Evolutionary conservation across 163 green algal species (phyloP), one percentile per base, ranked within the genome.

Genomic region (Scenedesmus sp.): DNA sequence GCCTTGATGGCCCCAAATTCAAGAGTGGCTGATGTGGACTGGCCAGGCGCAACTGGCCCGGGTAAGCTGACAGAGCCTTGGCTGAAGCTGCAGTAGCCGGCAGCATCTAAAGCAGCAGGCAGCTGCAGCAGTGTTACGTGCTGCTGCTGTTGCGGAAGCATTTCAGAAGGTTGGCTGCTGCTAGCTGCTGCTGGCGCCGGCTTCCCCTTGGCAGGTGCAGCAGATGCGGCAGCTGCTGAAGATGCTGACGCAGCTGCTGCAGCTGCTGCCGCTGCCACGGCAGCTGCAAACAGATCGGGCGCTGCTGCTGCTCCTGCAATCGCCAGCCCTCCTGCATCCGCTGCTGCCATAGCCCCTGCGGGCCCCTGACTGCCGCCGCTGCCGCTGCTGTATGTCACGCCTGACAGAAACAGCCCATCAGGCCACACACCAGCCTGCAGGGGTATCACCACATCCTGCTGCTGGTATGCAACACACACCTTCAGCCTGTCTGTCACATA

Each of bases 1-100:
- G 81, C 13, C 64, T 88, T 88, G 52, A 92, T 64, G 3, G 64
- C 82, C n/a, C 88, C 88, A 84, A 92, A 88, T 1, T 92, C 88
- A 0, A 92, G 23, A 7, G 64, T 88, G 0, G 52, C 77, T 55
- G 64, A 52, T 26, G 57, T 46, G 20, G 34, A 4, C 20, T 83
- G 46, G 4, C 88, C 88, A n/a, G 88, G 88, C 15, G 34, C 62
- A 4, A 92, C 52, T 18, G 88, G 88, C 0, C 88, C 77, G 23
- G 88, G 88, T 9, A 88, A n/a, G 10, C 3, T 70, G 13, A 91
- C 55, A 4, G 5, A 34, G 26, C 86, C 86, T 26, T 70, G 67
- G 16, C 66, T 90, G 8, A 90, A 56, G 67, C 79, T 67, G 64
- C 84, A 89, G 60, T 84, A 83, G 0, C 85, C 87, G 15, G 74